Conservation (phyloP, 768 basidiomycete genomes). For the Termitomyces sp. region DNA sequence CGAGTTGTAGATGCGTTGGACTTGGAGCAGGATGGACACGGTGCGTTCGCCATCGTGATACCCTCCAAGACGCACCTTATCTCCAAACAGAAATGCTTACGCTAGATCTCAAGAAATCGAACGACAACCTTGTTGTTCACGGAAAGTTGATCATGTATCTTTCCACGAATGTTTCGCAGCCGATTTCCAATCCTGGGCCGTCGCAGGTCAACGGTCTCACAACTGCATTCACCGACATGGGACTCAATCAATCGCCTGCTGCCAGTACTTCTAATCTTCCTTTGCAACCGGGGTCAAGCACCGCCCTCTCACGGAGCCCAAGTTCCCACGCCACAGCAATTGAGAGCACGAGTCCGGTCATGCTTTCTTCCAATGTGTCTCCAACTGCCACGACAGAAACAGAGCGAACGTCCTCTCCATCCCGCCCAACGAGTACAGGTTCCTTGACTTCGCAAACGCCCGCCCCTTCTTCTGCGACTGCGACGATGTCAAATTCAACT, state of each 20-base stretch:
- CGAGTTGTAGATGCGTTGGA: constrained; percentile 88
- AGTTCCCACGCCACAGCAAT: constrained; percentile 61
- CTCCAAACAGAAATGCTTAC: constrained; percentile 82
- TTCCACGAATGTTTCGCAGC: constrained; percentile 83
- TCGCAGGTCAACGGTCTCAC: constrained; percentile 60
- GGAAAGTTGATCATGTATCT: constrained; percentile 97
- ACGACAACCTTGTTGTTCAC: constrained; percentile 95
- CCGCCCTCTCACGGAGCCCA: constrained; percentile 52
- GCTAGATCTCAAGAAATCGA: constrained; percentile 96
- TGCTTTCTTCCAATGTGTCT: constrained; percentile 29
- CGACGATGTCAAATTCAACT: constrained; percentile 18
- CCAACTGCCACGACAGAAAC: constrained; percentile 19
- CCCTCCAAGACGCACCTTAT: constrained; percentile 1
- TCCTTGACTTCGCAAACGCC: constrained; percentile 15
- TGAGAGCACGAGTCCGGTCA: constrained; percentile 39
- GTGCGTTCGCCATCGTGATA: constrained; percentile 40
- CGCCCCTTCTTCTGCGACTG: constrained; percentile 19
- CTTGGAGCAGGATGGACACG: constrained; percentile 88
- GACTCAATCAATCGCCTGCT: constrained; percentile 52
- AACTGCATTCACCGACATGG: constrained; percentile 56
- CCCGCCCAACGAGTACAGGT: constrained; percentile 25
- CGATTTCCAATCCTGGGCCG: constrained; percentile 81
- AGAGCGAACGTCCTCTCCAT: constrained; percentile 20
- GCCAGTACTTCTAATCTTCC: constrained; percentile 54
- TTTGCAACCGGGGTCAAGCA: constrained; percentile 33